Conservation (phyloP, 331 rosid genomes). For the Malus hybrid region DNA sequence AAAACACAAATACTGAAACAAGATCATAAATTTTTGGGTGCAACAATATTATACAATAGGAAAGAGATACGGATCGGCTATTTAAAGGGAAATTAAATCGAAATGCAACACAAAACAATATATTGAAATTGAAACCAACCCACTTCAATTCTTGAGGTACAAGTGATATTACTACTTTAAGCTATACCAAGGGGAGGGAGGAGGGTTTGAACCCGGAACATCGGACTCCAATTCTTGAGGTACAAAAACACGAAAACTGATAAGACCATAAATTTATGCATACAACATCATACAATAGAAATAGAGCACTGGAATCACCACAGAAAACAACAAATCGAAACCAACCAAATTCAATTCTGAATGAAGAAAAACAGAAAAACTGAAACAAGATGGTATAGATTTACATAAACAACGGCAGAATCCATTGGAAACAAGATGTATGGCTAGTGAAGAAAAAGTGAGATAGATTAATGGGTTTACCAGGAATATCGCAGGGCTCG, state of each 20-base stretch:
- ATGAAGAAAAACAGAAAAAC: too few species aligned
- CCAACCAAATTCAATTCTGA: background rate
- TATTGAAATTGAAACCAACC: background rate
- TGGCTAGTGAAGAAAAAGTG: background rate
- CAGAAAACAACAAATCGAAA: background rate
- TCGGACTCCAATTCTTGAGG: background rate
- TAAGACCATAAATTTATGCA: background rate
- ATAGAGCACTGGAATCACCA: too few species aligned
- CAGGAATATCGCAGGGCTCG: constrained; percentile 41
- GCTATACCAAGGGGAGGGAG: too few species aligned
- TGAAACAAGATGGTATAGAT: background rate
- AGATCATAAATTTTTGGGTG: too few species aligned
- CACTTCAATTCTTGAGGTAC: background rate
- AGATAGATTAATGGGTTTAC: constrained; percentile 11
- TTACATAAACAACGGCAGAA: background rate
- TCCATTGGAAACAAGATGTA: background rate
- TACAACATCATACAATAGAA: background rate
- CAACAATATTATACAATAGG: too few species aligned
- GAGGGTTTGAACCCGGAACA: too few species aligned
- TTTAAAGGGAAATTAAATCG: too few species aligned
- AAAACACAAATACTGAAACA: too few species aligned
- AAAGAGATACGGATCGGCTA: too few species aligned
- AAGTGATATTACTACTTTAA: too few species aligned
- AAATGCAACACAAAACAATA: too few species aligned
- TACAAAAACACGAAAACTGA: background rate